Base-by-base conservation (phyloP, 495 filamentous ascomycete genomes). In the Chaetomium tenue region DNA sequence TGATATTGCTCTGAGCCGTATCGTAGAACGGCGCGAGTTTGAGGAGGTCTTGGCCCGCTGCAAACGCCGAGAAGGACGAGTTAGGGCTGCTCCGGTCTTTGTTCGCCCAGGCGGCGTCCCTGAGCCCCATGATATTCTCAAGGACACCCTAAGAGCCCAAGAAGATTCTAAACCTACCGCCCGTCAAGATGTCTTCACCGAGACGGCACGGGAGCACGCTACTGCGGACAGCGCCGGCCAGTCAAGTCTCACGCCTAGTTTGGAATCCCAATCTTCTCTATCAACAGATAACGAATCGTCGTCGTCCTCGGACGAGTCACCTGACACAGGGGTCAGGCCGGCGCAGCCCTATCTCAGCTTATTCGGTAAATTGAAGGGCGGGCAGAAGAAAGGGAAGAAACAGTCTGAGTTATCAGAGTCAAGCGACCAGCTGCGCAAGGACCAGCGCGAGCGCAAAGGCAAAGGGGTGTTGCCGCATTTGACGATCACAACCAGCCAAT, bases 1-100 rank as follows among this genome's bases (percentile, higher is more conserved):
- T 16, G 70, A 72, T 52, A 58, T 67, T 5, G 26, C 61, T 15
- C 39, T 70, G 33, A 70, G 68, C 53, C 66, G 66, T 5, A 23
- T 67, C 18, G n/a, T 72, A 0, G 66, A 68, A 58, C 40, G 46
- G 26, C 70, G 65, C 42, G 66, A 64, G 48, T 58, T 23, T 22
- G 63, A 70, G 18, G 60, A 70, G 20, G 33, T 42, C 13, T 13
- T 53, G 4, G 15, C 37, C 39, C 39, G 18, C 42, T 44, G 37
- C 15, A 44, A 42, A 18, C 42, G 13, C 25, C 42, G 8, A 50
- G 50, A 42, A 23, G 61, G 50, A 12, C 25, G 61, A 26, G 44
- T 47, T 8, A 26, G 52, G 37, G 40, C 51, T 15, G 44, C 26
- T 42, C 40, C 61, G 12, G 61, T 57, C 22, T 9, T 48, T 39